These are phyloP conservation scores for Ceratobasidium sp. DNA, from an alignment of 1,284 basidiomycete genomes.

Conservation along the genomic window DNA sequence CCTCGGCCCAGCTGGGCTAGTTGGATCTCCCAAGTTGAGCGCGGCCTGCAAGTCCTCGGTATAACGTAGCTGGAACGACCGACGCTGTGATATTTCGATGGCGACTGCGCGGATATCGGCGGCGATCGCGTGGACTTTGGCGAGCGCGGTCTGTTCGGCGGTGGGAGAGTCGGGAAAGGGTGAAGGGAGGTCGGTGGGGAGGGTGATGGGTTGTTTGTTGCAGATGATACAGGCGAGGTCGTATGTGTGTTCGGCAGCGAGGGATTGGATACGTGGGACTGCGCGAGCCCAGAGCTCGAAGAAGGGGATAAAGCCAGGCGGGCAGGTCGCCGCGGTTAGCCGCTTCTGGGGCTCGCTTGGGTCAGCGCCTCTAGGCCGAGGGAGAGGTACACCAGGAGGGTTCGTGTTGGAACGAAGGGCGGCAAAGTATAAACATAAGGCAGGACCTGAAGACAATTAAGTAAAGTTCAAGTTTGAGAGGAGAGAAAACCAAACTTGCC, in stretches of 20 bases:
- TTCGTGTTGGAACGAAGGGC: slow-evolving; percentile 72
- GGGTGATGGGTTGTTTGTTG: slow-evolving; percentile 62
- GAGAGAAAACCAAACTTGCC: slow-evolving; percentile 63
- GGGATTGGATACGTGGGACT: slow-evolving; percentile 74
- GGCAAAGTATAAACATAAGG: slow-evolving; percentile 76
- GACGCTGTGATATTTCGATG: slow-evolving; percentile 81
- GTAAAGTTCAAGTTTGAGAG: slow-evolving; percentile 10
- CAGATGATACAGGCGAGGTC: slow-evolving; percentile 85
- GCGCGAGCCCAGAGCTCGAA: slow-evolving; percentile 76
- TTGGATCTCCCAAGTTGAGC: slow-evolving; percentile 68
- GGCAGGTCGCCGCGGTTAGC: slow-evolving; percentile 71
- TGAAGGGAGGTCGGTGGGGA: slow-evolving; percentile 42
- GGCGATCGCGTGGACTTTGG: slow-evolving; percentile 69
- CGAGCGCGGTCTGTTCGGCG: slow-evolving; percentile 45
- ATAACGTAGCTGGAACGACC: slow-evolving; percentile 85
- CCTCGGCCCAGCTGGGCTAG: slow-evolving; percentile 52
- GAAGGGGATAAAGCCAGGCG: slow-evolving; percentile 72
- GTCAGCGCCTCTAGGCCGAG: slow-evolving; percentile 58
- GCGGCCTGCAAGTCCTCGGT: slow-evolving; percentile 79
- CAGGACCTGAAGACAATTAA: slow-evolving; percentile 64
- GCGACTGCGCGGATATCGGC: slow-evolving; percentile 81
- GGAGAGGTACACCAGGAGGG: slow-evolving; percentile 73
- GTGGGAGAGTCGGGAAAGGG: slow-evolving; percentile 59
- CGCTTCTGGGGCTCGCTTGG: slow-evolving; percentile 58
- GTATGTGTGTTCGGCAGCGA: slow-evolving; percentile 75